phyloP scores from a whole-genome alignment of 768 basidiomycete species.

The Phanerodontia chrysosporium region DNA sequence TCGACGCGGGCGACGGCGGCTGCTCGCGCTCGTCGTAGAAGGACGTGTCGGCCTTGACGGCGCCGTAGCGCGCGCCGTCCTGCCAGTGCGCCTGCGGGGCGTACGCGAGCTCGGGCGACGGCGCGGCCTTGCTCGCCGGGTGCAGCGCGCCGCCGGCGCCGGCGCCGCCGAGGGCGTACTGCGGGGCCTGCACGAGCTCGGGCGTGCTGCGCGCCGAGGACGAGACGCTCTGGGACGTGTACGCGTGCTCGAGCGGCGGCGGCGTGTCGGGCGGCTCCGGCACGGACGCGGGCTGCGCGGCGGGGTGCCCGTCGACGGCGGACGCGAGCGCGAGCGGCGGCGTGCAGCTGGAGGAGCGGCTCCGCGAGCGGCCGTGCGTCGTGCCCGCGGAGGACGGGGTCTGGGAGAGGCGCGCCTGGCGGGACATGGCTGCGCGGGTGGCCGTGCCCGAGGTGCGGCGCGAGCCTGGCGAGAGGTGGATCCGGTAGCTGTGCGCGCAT shows the following conservation, averaged over 20 bases:
- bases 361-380: constrained; percentile 9
- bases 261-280: constrained; percentile 27
- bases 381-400: constrained; percentile 3
- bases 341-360: constrained; percentile 12
- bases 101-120: constrained; percentile 15
- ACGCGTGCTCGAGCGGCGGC: constrained; percentile 25
- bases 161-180: constrained; percentile 4
- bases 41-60: background rate
- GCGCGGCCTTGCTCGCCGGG: constrained; percentile 4
- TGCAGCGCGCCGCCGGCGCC: constrained; percentile 4
- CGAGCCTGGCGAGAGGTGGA: constrained; percentile 78
- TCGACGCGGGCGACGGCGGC: background rate
- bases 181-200: constrained; percentile 11
- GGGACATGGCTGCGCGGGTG: constrained; percentile 54
- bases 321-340: constrained; percentile 7
- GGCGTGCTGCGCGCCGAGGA: constrained; percentile 18
- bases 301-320: constrained; percentile 4
- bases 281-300: background rate
- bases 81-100: constrained; percentile 3
- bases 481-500: constrained; percentile 66
- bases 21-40: background rate
- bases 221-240: constrained; percentile 7
- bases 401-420: constrained; percentile 24
- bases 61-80: background rate
- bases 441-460: constrained; percentile 54